Conservation (phyloP, 2,329 filamentous ascomycete species). For the Sporothrix humicola region DNA sequence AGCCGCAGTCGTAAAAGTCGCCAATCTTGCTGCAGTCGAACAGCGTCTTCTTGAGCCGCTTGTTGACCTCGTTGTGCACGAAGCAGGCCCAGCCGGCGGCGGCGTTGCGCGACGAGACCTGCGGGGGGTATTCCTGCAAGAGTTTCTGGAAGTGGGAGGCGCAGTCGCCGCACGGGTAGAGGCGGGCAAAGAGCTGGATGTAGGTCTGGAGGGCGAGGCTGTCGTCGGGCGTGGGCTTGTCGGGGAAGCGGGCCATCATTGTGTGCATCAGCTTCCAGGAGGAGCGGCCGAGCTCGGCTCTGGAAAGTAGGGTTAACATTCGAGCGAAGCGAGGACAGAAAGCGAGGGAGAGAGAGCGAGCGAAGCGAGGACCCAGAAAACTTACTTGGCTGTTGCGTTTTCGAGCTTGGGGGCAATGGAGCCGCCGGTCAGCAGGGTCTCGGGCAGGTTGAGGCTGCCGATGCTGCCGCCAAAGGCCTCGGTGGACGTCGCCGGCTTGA, state of each 20-base stretch:
- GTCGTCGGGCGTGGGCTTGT: constrained; percentile 67
- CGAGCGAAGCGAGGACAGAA: constrained; percentile 14
- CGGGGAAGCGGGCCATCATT: constrained; percentile 72
- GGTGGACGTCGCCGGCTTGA: constrained; percentile 1
- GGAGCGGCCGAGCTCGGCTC: constrained; percentile 65
- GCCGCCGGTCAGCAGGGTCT: constrained; percentile 64
- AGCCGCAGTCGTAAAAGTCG: constrained; percentile 75
- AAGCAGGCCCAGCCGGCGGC: constrained; percentile 72
- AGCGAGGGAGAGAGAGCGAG: too few relatives aligned
- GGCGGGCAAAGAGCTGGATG: constrained; percentile 68
- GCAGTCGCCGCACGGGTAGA: constrained; percentile 74
- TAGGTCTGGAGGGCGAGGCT: constrained; percentile 67
- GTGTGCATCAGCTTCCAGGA: constrained; percentile 75
- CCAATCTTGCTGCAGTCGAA: constrained; percentile 73
- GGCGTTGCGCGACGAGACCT: constrained; percentile 66
- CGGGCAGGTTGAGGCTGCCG: constrained; percentile 50
- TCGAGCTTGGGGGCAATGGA: constrained; percentile 81
- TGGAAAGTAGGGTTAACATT: neutral
- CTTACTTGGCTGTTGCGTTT: constrained; percentile 80
- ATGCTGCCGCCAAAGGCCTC: constrained; percentile 27
- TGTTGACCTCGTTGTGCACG: constrained; percentile 71
- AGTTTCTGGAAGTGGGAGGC: constrained; percentile 69
- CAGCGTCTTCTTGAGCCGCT: constrained; percentile 63
- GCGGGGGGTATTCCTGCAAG: constrained; percentile 66
- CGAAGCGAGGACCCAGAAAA: too few relatives aligned